Evolutionary conservation across 768 basidiomycete genomes (phyloP).

Genomic region (Butyriboletus loyo): DNA sequence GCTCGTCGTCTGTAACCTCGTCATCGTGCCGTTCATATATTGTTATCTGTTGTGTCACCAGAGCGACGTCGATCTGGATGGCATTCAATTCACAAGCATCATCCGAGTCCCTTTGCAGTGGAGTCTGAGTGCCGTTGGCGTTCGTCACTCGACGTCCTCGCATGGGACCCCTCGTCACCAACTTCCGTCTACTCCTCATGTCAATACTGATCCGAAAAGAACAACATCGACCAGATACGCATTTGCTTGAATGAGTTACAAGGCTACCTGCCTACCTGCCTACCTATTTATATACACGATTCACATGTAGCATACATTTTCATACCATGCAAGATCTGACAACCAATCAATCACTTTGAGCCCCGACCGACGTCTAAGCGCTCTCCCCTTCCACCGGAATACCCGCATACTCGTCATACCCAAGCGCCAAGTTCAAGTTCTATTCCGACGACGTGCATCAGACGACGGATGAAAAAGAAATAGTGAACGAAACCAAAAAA

Average conservation of each 20-base stretch:
- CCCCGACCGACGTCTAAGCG: not conserved
- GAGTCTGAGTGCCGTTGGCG: not conserved
- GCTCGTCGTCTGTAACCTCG: conserved; percentile 8
- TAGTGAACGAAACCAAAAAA: not conserved
- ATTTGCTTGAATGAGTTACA: not conserved
- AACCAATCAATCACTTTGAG: not conserved
- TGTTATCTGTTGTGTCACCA: not conserved
- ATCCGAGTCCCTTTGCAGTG: not conserved
- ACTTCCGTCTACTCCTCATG: not conserved
- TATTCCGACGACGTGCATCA: conserved; percentile 27
- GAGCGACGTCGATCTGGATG: not conserved
- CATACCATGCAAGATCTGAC: not conserved
- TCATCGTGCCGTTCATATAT: conserved; percentile 10
- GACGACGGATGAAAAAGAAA: not conserved
- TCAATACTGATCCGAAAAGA: not conserved
- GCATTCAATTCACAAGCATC: not conserved
- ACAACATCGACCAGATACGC: not conserved
- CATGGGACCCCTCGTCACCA: not conserved
- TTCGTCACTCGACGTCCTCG: not conserved
- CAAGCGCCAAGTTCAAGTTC: conserved; percentile 89
- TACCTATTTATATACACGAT: not conserved
- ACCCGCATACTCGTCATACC: conserved; percentile 81
- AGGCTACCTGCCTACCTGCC: too few species aligned
- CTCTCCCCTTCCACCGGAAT: conserved; percentile 45
- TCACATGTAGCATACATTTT: not conserved